Base-by-base conservation (phyloP, 2,329 filamentous ascomycete genomes). In the Aspergillus sp. region DNA sequence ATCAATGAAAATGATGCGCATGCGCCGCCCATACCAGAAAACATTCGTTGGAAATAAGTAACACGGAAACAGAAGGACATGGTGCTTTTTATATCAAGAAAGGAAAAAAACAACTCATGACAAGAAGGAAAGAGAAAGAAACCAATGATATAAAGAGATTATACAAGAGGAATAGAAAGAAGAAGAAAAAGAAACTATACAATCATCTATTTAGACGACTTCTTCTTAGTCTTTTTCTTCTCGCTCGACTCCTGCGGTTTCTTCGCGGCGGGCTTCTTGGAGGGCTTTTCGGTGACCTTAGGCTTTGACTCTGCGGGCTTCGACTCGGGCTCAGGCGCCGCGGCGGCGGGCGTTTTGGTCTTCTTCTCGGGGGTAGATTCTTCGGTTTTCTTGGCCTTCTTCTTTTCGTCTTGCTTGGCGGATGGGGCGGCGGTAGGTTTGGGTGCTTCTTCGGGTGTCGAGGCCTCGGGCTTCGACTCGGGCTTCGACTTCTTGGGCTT, bases 401-500 rank as follows among this genome's bases (percentile, higher is more conserved):
- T 55, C 53, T 63, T 60, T 5, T 20, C 26, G 14, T 59, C 59
- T n/a, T 63, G 55, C 59, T 67, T 64, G 31, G 65, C 60, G 18
- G 66, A 63, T 46, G 63, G 55, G 49, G 31, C 56, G 51, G 32
- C 32, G 32, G 36, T 14, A 42, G 36, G 16, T 42, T 42, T 42
- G 6, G 36, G 36, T 16, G 36, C 36, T 42, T 42, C 36, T n/a
- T 42, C 36, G 36, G 36, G 36, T 42, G 64, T 64, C 57, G 64
- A 67, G 57, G 60, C 57, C 52, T 57, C 61, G 42, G 50, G 26
- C 26, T 29, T 29, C 2, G 56, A 56, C 54, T 67, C 59, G 3
- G 63, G 52, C 57, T 67, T 66, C 54, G 49, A 54, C 56, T 69
- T 73, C 63, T 73, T 72, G 29, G 74, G 69, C 61, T 75, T 76